Conservation (phyloP, 164 flowering plant genomes). For the Pachysandra terminalis region DNA sequence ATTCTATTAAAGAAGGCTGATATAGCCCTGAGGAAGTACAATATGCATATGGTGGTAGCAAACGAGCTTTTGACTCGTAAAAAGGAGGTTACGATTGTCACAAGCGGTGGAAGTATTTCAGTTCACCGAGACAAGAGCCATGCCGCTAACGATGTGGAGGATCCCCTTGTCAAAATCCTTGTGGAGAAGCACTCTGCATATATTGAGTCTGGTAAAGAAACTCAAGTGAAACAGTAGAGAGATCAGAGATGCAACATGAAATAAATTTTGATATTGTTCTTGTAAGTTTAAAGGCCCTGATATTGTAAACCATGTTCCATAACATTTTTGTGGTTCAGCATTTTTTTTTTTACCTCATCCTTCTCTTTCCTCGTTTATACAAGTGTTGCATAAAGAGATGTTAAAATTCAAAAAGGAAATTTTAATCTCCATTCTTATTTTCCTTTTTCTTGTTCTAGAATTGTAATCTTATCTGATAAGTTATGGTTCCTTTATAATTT, state of each 20-base stretch:
- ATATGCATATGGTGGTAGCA: constrained; percentile 84
- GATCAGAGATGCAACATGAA: neutral
- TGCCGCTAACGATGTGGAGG: constrained; percentile 49
- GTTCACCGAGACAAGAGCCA: constrained; percentile 48
- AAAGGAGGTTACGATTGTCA: constrained; percentile 73
- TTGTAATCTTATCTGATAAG: neutral
- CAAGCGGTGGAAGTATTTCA: constrained; percentile 32
- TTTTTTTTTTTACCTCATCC: neutral
- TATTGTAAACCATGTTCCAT: neutral
- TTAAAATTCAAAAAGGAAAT: too few relatives aligned
- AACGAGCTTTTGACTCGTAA: constrained; percentile 83
- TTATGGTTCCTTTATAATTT: too few relatives aligned
- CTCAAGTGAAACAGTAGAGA: neutral
- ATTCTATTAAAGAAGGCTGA: constrained; percentile 83
- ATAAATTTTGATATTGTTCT: neutral
- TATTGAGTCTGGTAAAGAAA: constrained; percentile 21
- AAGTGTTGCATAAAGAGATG: neutral
- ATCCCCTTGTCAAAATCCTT: constrained; percentile 61
- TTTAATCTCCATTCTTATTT: neutral
- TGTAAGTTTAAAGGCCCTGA: too few relatives aligned
- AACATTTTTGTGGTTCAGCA: neutral
- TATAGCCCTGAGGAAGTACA: constrained; percentile 66
- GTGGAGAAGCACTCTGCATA: constrained; percentile 58
- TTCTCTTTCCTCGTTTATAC: neutral
- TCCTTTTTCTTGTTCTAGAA: neutral